Base-by-base conservation (phyloP, 106 monocot species). In the Narthecium ossifragum region DNA sequence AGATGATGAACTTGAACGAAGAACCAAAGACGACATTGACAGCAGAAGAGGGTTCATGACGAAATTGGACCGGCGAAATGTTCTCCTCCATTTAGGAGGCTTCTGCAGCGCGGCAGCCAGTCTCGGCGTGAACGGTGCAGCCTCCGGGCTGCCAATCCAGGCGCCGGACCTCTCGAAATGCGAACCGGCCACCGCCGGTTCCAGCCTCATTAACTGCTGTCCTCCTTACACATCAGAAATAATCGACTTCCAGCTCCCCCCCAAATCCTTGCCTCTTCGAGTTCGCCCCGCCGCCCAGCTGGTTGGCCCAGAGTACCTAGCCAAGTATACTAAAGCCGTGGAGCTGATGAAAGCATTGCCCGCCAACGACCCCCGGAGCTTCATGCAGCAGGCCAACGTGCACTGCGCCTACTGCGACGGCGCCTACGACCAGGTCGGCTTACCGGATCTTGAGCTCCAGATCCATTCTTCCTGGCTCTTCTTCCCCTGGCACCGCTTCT, bases 401-500 rank as follows among this genome's bases (percentile, higher is more conserved):
- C 43, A 43, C 43, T 43, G 43, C 43, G 43, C 43, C 43, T 43
- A 43, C 43, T 43, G 43, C 43, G 18, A 43, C 43, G 43, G 43
- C 61, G 21, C 31, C 31, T 26, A 22, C 25, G 50, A 51, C 38
- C 66, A 73, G 25, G 48, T 52, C 24, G 37, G 36, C 27, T 45
- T 68, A 29, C 68, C 55, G 0, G 26, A 53, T 2, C 13, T 34
- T 14, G 38, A 20, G 18, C 33, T 31, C 11, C 63, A 65, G 51
- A 39, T 73, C 37, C 65, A 73, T 58, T 21, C 49, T 20, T 36
- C 33, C 23, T 65, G 73, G 65, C 50, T 73, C 32, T 73, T 75
- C 68, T 67, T 75, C 49, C 75, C 75, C 1, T 75, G 61, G 55
- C 68, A 75, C 68, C 68, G 75, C 11, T 68, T 34, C 34, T 75